Percentiles rank a stretch among this genome's conserved stretches.
Evolutionary conservation across 2,329 filamentous ascomycete species (phyloP).

Genomic region (Colletotrichum sp.): DNA sequence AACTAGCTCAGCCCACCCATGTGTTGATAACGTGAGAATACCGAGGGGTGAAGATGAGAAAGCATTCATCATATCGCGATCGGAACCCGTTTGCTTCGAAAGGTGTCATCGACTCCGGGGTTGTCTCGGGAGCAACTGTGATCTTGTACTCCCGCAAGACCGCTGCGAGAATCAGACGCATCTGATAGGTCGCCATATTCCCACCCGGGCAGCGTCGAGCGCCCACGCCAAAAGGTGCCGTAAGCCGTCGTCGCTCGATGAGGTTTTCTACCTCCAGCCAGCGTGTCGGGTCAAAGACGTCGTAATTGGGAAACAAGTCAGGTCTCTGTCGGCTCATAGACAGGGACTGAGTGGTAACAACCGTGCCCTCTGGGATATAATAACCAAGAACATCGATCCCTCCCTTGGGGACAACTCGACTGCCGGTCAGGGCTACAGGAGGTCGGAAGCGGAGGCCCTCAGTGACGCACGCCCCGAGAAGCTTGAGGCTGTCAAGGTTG

Average conservation of each 20-base stretch:
- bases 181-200: background rate
- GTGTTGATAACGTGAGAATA: background rate
- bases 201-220: background rate
- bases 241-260: background rate
- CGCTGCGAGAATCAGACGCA: background rate
- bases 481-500: background rate
- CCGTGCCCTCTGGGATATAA: background rate
- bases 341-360: background rate
- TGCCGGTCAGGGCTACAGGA: background rate
- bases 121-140: background rate
- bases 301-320: background rate
- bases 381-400: background rate
- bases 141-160: background rate
- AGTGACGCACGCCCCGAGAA: background rate
- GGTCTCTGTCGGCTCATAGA: background rate
- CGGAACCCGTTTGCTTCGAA: conserved; percentile 25
- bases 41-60: conserved; percentile 21
- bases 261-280: background rate
- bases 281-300: background rate
- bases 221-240: background rate
- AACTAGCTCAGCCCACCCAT: background rate
- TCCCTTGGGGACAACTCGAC: background rate
- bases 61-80: conserved; percentile 17
- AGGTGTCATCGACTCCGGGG: conserved; percentile 10
- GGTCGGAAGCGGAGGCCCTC: background rate